Base-by-base conservation (phyloP, 192 early-diverging fungal species). In the Mycoemilia scoparia region DNA sequence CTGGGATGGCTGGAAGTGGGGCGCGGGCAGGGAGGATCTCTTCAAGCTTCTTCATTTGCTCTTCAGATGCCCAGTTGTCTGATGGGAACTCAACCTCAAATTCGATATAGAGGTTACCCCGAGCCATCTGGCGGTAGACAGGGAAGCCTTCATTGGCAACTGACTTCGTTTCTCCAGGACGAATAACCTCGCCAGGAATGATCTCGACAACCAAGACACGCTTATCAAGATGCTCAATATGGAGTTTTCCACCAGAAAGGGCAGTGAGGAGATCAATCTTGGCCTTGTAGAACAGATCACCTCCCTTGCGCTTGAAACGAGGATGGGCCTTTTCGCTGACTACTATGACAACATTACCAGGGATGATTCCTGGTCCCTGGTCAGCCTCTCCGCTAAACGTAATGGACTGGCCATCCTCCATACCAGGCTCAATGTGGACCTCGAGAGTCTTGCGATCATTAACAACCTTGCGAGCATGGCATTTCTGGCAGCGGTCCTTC, bases 291-390 rank as follows among this genome's bases (percentile, higher is more conserved):
- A 78, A 77, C 54, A 99, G 64, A 54, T 96, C 87, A 50, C 87
- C 76, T 22, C 82, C 88, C 49, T 74, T 79, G 54, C 96, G 79
- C 64, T 84, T 81, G 66, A 99, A 96, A 23, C 76, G 59, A n/a
- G 70, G 49, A 60, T 99, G 92, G 49, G 76, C 66, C 64, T 88
- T 91, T 67, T 99, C 88, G 48, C 93, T 82, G 23, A 99, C 46
- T 23, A 87, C 82, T 69, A 99, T 96, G 33, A 95, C 71, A 36
- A 99, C 83, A 59, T 99, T 92, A 30, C 96, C 96, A n/a, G 96
- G 92, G 32, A 89, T 57, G 25, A 84, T 69, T 36, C 76, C 81
- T 13, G 96, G 96, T 5, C 73, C 67, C 62, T 99, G 90, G 67
- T 99, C 92, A 18, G 82, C 92, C 66, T 99, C 92, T 42, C 92